Evolutionary conservation across 352 stramenopile species (phyloP).

Genomic region (Blastocystis sp.): DNA sequence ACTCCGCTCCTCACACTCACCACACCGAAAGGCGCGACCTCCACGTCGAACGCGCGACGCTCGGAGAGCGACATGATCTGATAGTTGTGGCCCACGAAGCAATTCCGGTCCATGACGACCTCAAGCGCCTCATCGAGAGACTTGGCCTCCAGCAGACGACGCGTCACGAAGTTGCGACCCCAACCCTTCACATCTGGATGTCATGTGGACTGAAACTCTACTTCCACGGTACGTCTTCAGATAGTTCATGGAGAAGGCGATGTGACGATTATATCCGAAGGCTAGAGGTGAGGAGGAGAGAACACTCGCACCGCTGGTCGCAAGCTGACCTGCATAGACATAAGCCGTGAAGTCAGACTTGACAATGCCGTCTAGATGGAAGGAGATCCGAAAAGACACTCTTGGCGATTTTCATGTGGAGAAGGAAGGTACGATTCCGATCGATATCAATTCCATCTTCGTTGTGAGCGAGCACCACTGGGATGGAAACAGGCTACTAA

Average conservation of each 20-base stretch:
- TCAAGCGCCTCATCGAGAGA: slow-evolving; percentile 13
- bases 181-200: slow-evolving; percentile 33
- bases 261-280: slow-evolving; percentile 28
- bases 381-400: background rate
- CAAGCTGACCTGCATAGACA: slow-evolving; percentile 31
- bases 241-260: slow-evolving; percentile 59
- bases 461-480: slow-evolving; percentile 51
- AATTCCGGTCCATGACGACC: slow-evolving; percentile 6
- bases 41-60: slow-evolving; percentile 14
- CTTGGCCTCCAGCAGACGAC: slow-evolving; percentile 31
- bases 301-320: background rate
- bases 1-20: background rate
- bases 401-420: slow-evolving; percentile 25
- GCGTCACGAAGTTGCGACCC: slow-evolving; percentile 43
- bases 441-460: slow-evolving; percentile 56
- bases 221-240: background rate
- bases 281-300: background rate
- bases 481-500: background rate
- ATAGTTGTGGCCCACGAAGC: slow-evolving; percentile 56
- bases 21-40: slow-evolving; percentile 38
- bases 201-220: background rate
- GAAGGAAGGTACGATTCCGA: slow-evolving; percentile 42
- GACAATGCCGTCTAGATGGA: background rate
- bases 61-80: slow-evolving; percentile 40
- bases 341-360: slow-evolving; percentile 22